A percentile compares a stretch with the other conserved stretches of the same genome.
Evolutionary conservation across 2,329 filamentous ascomycete genomes (phyloP).

Genomic region (Davidsoniella australis): DNA sequence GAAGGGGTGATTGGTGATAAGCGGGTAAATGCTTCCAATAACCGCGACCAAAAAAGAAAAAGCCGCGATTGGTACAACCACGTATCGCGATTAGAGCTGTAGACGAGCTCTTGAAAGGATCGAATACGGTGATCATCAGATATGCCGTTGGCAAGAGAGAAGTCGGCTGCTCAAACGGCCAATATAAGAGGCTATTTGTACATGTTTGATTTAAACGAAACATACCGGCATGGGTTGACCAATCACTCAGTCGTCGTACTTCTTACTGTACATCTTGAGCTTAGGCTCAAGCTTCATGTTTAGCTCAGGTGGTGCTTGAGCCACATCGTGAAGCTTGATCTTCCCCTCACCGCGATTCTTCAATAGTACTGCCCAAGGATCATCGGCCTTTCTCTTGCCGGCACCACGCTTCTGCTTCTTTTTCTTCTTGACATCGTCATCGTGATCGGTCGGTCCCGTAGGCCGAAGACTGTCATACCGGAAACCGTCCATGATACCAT

Average conservation of each 20-base stretch:
- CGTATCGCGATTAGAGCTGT: no score
- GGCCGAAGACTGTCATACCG: conserved; percentile 5
- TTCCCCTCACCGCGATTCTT: conserved; percentile 42
- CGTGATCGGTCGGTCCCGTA: conserved; percentile 9
- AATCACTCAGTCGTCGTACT: not conserved
- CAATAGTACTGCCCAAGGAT: conserved; percentile 64
- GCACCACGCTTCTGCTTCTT: conserved; percentile 27
- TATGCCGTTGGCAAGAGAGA: no score
- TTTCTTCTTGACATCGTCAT: conserved; percentile 25
- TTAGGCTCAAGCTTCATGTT: conserved; percentile 27
- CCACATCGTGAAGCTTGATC: conserved; percentile 40
- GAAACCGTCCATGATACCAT: conserved; percentile 13
- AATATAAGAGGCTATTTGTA: no score
- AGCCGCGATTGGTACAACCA: no score
- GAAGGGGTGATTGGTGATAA: no score
- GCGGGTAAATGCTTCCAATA: no score
- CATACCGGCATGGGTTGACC: no score
- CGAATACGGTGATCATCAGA: no score
- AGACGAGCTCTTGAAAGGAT: no score
- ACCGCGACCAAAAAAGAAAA: no score
- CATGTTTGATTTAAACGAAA: no score
- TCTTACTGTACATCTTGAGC: conserved; percentile 16
- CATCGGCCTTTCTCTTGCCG: conserved; percentile 27
- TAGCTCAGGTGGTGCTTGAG: conserved; percentile 59
- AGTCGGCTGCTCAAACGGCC: no score